Conservation (phyloP, 352 stramenopile genomes). For the Globisporangium megalacanthum region DNA sequence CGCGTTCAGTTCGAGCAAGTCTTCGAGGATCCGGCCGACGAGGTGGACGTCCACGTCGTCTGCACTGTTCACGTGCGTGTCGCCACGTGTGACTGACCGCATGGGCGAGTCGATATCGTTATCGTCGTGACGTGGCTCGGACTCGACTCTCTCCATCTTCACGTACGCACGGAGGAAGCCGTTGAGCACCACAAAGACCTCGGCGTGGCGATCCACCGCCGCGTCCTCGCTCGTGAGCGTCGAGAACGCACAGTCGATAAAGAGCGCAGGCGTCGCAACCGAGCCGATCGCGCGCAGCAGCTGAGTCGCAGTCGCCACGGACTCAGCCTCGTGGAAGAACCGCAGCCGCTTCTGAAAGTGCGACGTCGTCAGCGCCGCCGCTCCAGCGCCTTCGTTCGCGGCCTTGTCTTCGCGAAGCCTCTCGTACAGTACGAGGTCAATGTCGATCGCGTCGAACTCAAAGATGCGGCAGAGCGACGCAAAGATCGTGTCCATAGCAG, state of each 20-base stretch:
- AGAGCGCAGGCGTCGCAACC: slow-evolving; percentile 42
- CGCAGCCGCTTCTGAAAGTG: slow-evolving; percentile 79
- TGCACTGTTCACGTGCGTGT: not conserved
- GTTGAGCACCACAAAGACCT: slow-evolving; percentile 61
- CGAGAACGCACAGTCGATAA: slow-evolving; percentile 62
- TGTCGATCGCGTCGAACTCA: slow-evolving; percentile 62
- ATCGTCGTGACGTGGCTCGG: not conserved
- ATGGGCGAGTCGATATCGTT: not conserved
- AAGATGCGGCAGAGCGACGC: slow-evolving; percentile 41
- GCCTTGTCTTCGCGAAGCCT: slow-evolving; percentile 9
- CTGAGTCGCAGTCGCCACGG: slow-evolving; percentile 33
- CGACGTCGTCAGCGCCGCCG: slow-evolving; percentile 30
- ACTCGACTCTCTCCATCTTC: not conserved
- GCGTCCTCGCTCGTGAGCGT: slow-evolving; percentile 17
- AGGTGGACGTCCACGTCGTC: slow-evolving; percentile 55
- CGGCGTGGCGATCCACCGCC: slow-evolving; percentile 15
- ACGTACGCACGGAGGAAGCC: slow-evolving; percentile 44
- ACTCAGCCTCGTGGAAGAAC: slow-evolving; percentile 68
- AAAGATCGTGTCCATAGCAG: slow-evolving; percentile 41
- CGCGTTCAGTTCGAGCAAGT: slow-evolving; percentile 44
- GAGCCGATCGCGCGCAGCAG: slow-evolving; percentile 47
- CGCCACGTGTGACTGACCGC: not conserved
- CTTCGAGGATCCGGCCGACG: slow-evolving; percentile 68
- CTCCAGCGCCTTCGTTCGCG: not conserved
- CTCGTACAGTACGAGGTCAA: slow-evolving; percentile 66